Percentiles rank a stretch among this genome's conserved stretches.
These are phyloP conservation scores for Mycena rosella DNA, from an alignment of 768 basidiomycete species.

Conservation along the genomic window DNA sequence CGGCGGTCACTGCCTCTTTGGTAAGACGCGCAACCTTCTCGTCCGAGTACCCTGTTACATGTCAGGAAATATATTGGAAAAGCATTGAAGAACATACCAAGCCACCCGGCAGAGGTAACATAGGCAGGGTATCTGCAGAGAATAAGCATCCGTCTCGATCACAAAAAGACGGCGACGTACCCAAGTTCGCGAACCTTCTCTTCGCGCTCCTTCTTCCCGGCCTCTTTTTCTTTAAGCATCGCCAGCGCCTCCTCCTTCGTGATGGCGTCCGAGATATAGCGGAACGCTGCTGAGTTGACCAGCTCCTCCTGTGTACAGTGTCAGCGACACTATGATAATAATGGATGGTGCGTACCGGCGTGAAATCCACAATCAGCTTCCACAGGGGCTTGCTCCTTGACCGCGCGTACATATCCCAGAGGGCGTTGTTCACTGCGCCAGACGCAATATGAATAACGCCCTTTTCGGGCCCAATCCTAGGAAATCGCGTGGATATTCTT, in stretches of 20 bases:
- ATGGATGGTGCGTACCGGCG: slow-evolving; percentile 61
- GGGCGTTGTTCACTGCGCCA: slow-evolving; percentile 89
- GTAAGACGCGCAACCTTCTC: slow-evolving; percentile 92
- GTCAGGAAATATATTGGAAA: background rate
- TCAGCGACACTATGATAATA: background rate
- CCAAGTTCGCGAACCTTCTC: slow-evolving; percentile 77
- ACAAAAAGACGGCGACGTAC: slow-evolving; percentile 46
- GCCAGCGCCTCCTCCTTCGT: slow-evolving; percentile 91
- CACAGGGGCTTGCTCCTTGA: slow-evolving; percentile 88
- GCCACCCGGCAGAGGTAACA: slow-evolving; percentile 94
- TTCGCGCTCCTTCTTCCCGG: slow-evolving; percentile 84
- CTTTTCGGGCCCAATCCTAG: slow-evolving; percentile 93
- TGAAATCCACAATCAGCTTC: slow-evolving; percentile 95
- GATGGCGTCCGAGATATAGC: slow-evolving; percentile 95
- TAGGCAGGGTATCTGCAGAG: slow-evolving; percentile 87
- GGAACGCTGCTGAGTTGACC: slow-evolving; percentile 81
- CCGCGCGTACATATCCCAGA: slow-evolving; percentile 95
- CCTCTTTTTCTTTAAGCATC: slow-evolving; percentile 83
- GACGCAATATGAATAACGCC: slow-evolving; percentile 94
- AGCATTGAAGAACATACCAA: slow-evolving; percentile 57
- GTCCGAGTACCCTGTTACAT: slow-evolving; percentile 80
- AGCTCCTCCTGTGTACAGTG: slow-evolving; percentile 72
- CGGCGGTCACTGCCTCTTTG: slow-evolving; percentile 83
- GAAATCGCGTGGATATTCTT: background rate
- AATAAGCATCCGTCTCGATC: background rate